Evolutionary conservation across 2,329 filamentous ascomycete species (phyloP).

Genomic region (Thielaviopsis ethacetica): DNA sequence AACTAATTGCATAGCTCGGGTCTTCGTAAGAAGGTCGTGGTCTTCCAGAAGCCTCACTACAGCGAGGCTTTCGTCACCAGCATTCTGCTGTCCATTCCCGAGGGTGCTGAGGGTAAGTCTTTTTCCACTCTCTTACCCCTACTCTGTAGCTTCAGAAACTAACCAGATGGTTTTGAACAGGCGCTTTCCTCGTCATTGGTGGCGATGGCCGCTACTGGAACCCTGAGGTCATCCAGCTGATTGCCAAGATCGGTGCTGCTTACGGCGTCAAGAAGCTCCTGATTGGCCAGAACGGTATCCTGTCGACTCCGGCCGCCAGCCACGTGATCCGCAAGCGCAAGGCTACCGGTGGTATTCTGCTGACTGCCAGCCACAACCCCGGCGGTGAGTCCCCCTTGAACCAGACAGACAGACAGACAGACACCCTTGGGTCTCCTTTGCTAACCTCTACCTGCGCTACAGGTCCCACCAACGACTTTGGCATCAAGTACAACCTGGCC

Average conservation of each 20-base stretch:
- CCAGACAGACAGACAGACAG: too few relatives aligned
- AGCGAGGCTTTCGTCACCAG: slow-evolving; percentile 89
- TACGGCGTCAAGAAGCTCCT: slow-evolving; percentile 98
- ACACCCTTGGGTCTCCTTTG: neutral
- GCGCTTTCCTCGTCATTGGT: slow-evolving; percentile 81
- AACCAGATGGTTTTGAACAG: slow-evolving; percentile 19
- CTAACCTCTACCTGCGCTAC: slow-evolving; percentile 3
- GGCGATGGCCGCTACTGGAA: slow-evolving; percentile 97
- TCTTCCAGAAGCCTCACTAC: slow-evolving; percentile 92
- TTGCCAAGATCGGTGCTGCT: slow-evolving; percentile 90
- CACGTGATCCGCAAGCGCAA: slow-evolving; percentile 90
- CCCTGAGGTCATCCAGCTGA: slow-evolving; percentile 87
- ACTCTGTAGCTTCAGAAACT: neutral
- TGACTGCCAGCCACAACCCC: slow-evolving; percentile 96
- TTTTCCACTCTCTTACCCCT: neutral
- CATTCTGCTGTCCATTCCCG: slow-evolving; percentile 90
- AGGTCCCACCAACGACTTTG: slow-evolving; percentile 91
- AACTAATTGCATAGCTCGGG: slow-evolving; percentile 50
- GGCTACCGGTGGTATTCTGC: slow-evolving; percentile 87
- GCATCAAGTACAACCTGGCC: slow-evolving; percentile 98
- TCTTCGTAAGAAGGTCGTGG: slow-evolving; percentile 95
- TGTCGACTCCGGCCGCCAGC: slow-evolving; percentile 90
- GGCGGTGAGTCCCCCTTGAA: slow-evolving; percentile 49
- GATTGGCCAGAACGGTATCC: slow-evolving; percentile 88
- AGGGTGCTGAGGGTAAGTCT: slow-evolving; percentile 59